These are phyloP conservation scores for Auricularia sp. DNA, from an alignment of 768 basidiomycete genomes.

Conservation along the genomic window DNA sequence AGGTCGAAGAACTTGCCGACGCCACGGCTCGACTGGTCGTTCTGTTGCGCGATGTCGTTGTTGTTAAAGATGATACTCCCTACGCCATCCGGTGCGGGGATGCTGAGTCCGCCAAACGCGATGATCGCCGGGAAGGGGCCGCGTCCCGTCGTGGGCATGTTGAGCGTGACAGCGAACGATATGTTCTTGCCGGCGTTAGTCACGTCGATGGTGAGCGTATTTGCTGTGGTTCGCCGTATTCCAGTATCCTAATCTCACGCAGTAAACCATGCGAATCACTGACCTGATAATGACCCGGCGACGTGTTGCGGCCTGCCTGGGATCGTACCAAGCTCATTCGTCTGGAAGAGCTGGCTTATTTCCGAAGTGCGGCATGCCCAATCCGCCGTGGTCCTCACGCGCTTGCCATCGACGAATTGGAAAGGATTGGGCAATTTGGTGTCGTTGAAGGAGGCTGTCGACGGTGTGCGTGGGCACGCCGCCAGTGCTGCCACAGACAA, in stretches of 20 bases:
- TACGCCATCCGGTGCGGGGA: constrained; percentile 3
- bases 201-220: constrained; percentile 10
- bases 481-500: neutral
- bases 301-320: constrained; percentile 6
- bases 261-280: no score
- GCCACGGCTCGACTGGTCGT: constrained; percentile 7
- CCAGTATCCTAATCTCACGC: no score
- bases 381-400: constrained; percentile 7
- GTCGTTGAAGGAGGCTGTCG: neutral
- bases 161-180: constrained; percentile 3
- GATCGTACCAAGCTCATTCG: constrained; percentile 8
- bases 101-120: constrained; percentile 4
- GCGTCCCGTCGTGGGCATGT: constrained; percentile 1
- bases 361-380: constrained; percentile 11
- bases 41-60: constrained; percentile 5
- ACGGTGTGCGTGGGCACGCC: neutral
- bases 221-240: constrained; percentile 30
- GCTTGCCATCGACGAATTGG: constrained; percentile 7
- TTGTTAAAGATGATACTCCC: constrained; percentile 6
- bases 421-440: constrained; percentile 12
- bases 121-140: constrained; percentile 4
- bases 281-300: neutral
- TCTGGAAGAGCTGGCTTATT: constrained; percentile 9
- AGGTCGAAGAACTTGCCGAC: constrained; percentile 5
- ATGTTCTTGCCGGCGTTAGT: constrained; percentile 1